Evolutionary conservation across 345 rosid species (phyloP).

Genomic region (Salix brachista): DNA sequence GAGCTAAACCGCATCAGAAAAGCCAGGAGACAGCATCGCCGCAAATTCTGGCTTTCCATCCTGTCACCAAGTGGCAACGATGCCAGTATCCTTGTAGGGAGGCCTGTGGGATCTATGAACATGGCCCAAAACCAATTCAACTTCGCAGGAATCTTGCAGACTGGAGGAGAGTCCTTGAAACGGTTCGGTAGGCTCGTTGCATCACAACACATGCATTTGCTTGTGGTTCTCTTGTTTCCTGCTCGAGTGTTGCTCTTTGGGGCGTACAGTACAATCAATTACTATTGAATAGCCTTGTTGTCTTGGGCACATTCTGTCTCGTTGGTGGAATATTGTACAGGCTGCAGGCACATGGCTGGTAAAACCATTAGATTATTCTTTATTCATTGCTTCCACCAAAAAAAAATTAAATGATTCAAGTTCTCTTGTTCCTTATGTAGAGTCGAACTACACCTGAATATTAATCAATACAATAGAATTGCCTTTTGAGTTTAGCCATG

Average conservation of each 20-base stretch:
- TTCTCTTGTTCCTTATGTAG: neutral
- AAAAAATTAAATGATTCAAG: neutral
- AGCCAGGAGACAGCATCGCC: constrained; percentile 48
- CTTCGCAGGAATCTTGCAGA: constrained; percentile 59
- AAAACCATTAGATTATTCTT: constrained; percentile 39
- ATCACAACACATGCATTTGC: constrained; percentile 83
- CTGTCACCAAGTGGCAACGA: constrained; percentile 28
- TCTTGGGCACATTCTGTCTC: neutral
- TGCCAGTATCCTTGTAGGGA: constrained; percentile 29
- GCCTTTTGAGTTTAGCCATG: neutral
- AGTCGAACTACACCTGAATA: neutral
- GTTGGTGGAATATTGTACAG: constrained; percentile 15
- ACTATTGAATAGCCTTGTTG: constrained; percentile 17
- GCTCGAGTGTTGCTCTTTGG: constrained; percentile 60
- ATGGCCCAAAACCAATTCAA: constrained; percentile 32
- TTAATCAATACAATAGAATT: constrained; percentile 10
- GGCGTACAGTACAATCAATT: constrained; percentile 39
- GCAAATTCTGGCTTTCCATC: constrained; percentile 70
- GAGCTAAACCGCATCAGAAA: constrained; percentile 65
- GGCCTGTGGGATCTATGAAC: constrained; percentile 27
- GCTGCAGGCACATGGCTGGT: constrained; percentile 23
- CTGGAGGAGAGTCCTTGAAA: constrained; percentile 60
- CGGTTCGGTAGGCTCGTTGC: constrained; percentile 65
- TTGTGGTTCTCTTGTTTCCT: constrained; percentile 64
- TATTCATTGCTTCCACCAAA: constrained; percentile 29